phyloP scores from a whole-genome alignment of 495 filamentous ascomycete species.

The Lophium mytilinum region DNA sequence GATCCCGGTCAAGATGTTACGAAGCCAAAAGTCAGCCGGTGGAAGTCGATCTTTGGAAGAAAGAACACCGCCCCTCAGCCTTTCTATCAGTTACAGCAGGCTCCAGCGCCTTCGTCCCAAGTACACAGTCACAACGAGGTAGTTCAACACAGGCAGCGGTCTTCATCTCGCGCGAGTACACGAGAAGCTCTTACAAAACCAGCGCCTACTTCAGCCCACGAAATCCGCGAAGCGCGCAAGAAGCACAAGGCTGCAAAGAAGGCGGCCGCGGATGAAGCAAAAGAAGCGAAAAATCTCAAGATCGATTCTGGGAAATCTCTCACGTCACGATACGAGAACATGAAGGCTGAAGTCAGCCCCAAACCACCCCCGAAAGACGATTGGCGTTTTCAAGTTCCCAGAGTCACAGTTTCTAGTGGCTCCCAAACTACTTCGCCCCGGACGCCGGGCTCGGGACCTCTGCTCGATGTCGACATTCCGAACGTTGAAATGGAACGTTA shows the following conservation, averaged over 20 bases:
- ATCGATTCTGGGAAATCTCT: not conserved
- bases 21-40: conserved; percentile 45
- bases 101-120: conserved; percentile 2
- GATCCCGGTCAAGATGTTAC: conserved; percentile 20
- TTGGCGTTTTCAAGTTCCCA: conserved; percentile 15
- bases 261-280: not conserved
- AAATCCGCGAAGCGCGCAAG: conserved; percentile 4
- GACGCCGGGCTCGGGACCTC: conserved; percentile 18
- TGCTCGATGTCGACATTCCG: conserved; percentile 73
- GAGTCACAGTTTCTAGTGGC: conserved; percentile 15
- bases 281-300: not conserved
- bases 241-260: not conserved
- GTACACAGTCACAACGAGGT: conserved; percentile 17
- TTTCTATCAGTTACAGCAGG: conserved; percentile 27
- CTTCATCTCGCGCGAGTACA: conserved; percentile 1
- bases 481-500: conserved; percentile 76
- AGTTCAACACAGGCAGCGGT: conserved; percentile 1
- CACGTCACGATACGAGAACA: not conserved
- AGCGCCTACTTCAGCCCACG: not conserved
- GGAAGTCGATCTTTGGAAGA: conserved; percentile 49
- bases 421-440: conserved; percentile 6
- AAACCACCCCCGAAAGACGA: conserved; percentile 13
- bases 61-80: conserved; percentile 27
- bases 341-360: conserved; percentile 16
- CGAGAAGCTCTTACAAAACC: conserved; percentile 10